phyloP scores from a whole-genome alignment of 257 asterid genomes.

The Thymus mandschuricus region DNA sequence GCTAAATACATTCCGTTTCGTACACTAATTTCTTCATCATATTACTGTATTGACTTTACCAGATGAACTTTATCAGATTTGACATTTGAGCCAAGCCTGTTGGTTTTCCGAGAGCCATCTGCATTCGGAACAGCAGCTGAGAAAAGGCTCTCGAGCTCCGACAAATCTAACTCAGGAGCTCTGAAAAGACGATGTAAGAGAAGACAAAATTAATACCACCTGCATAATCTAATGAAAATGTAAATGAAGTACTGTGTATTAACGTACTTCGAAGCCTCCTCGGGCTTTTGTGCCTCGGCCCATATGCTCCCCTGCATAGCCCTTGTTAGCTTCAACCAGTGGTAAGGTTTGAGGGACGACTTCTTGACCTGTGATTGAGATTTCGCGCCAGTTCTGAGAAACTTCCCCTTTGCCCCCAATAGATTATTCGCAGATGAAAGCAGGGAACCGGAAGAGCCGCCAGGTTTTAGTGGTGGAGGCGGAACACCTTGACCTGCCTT shows the following conservation, averaged over 20 bases:
- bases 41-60: slow-evolving; percentile 42
- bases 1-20: neutral
- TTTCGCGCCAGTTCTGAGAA: slow-evolving; percentile 38
- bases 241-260: slow-evolving; percentile 13
- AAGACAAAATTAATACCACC: slow-evolving; percentile 27
- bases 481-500: slow-evolving; percentile 44
- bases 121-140: slow-evolving; percentile 57
- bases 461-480: slow-evolving; percentile 61
- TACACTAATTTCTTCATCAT: neutral
- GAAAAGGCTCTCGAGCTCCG: slow-evolving; percentile 89
- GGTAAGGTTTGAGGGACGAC: slow-evolving; percentile 73
- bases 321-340: slow-evolving; percentile 85
- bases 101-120: slow-evolving; percentile 43
- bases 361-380: slow-evolving; percentile 45
- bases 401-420: slow-evolving; percentile 49
- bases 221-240: slow-evolving; percentile 17
- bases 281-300: slow-evolving; percentile 83
- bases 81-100: slow-evolving; percentile 49
- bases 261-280: slow-evolving; percentile 74
- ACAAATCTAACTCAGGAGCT: slow-evolving; percentile 81
- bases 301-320: slow-evolving; percentile 85
- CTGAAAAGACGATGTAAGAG: slow-evolving; percentile 43
- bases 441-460: slow-evolving; percentile 29
- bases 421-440: slow-evolving; percentile 39
- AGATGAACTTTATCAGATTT: slow-evolving; percentile 78